Evolutionary conservation across 345 rosid species (phyloP).

Genomic region (Garcia nutans): DNA sequence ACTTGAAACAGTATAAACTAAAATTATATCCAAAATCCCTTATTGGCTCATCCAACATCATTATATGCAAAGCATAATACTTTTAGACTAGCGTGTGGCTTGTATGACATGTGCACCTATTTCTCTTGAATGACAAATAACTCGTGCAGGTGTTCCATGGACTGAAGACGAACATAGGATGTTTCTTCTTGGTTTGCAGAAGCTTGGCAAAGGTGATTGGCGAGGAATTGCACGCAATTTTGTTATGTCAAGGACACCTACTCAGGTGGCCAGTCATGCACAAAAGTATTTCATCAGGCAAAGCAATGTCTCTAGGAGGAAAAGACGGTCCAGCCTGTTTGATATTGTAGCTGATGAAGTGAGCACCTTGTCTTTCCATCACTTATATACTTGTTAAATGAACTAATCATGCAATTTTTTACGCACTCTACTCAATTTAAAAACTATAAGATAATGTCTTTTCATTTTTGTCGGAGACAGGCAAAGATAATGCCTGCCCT

Average conservation of each 20-base stretch:
- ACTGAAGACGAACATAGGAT: conserved; percentile 36
- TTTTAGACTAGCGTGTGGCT: neutral
- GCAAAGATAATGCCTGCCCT: neutral
- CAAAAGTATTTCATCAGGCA: conserved; percentile 39
- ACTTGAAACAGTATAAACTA: no score
- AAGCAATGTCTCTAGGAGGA: conserved; percentile 34
- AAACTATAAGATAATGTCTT: neutral
- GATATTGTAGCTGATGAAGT: conserved; percentile 40
- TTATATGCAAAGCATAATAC: neutral
- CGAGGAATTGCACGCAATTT: conserved; percentile 29
- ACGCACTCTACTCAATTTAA: neutral
- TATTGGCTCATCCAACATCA: no score
- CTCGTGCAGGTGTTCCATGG: conserved; percentile 35
- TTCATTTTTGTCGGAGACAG: neutral
- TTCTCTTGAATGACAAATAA: conserved; percentile 4
- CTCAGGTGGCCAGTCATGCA: conserved; percentile 41
- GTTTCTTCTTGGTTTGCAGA: conserved; percentile 35
- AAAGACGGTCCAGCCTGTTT: conserved; percentile 36
- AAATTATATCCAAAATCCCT: neutral
- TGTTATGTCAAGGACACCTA: conserved; percentile 33
- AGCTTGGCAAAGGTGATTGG: conserved; percentile 40
- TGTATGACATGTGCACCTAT: neutral
- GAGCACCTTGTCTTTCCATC: neutral
- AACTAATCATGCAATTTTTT: neutral
- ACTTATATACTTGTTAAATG: no score